Conservation (phyloP, 805 yeast genomes). For the Ogataea naganishii region DNA sequence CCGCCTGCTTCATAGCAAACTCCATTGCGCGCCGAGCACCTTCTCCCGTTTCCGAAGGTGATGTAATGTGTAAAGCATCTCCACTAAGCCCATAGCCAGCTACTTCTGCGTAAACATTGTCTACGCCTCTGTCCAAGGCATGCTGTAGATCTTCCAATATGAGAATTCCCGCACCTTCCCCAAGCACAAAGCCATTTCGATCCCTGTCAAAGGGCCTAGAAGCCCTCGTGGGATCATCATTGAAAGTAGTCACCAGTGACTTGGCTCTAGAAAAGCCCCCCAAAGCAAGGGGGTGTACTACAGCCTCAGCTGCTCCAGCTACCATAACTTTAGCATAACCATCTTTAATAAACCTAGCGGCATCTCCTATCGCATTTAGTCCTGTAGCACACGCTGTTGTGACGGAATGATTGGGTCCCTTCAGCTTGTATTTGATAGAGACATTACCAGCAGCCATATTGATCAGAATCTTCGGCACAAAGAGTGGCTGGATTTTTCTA, state of each 20-base stretch:
- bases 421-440: constrained; percentile 64
- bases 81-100: constrained; percentile 87
- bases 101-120: constrained; percentile 69
- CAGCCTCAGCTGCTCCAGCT: constrained; percentile 91
- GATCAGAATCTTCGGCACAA: constrained; percentile 73
- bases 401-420: constrained; percentile 83
- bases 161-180: constrained; percentile 87
- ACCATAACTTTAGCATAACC: constrained; percentile 82
- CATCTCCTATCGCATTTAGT: constrained; percentile 88
- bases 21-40: constrained; percentile 84
- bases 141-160: constrained; percentile 71
- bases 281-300: constrained; percentile 76
- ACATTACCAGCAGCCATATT: constrained; percentile 95
- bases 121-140: constrained; percentile 54
- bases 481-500: constrained; percentile 72
- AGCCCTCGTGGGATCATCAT: constrained; percentile 54
- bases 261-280: constrained; percentile 90
- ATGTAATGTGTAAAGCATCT: constrained; percentile 89
- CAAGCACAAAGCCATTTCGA: constrained; percentile 82
- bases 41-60: constrained; percentile 73
- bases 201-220: constrained; percentile 81
- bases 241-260: constrained; percentile 58
- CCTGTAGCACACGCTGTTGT: constrained; percentile 99
- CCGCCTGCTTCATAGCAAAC: constrained; percentile 54
- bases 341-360: constrained; percentile 65